Percentiles rank a stretch among this genome's conserved stretches.
These are phyloP conservation scores for Geotrichum australiense DNA, from an alignment of 1,139 yeast species.

Conservation along the genomic window DNA sequence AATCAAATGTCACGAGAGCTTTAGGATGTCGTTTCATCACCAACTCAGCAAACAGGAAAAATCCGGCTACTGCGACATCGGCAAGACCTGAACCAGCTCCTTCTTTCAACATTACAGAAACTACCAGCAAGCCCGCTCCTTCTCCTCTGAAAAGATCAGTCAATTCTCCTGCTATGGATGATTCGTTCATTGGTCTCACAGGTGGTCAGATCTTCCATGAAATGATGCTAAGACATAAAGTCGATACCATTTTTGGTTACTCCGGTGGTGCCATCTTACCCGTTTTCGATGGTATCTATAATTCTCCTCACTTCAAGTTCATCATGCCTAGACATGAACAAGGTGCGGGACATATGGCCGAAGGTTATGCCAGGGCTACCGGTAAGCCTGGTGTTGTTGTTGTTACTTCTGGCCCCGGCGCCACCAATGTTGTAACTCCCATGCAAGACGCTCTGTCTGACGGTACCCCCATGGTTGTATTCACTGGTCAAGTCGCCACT, in stretches of 20 bases:
- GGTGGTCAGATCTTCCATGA: conserved; percentile 98
- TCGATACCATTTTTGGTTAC: conserved; percentile 89
- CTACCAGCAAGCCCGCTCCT: conserved; percentile 9
- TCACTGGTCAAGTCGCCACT: conserved; percentile 96
- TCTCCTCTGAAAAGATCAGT: conserved; percentile 11
- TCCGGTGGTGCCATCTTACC: conserved; percentile 99
- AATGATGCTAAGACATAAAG: conserved; percentile 95
- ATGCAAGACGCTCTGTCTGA: conserved; percentile 97
- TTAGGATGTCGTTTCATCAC: conserved; percentile 12
- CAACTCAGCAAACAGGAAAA: conserved; percentile 13
- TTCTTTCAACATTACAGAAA: conserved; percentile 35
- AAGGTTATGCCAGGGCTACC: conserved; percentile 91
- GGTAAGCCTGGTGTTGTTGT: conserved; percentile 98
- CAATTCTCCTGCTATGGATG: conserved; percentile 24
- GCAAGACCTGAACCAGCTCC: conserved; percentile 48
- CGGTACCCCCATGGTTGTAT: conserved; percentile 96
- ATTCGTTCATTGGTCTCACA: conserved; percentile 71
- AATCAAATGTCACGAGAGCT: background rate
- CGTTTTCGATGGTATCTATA: conserved; percentile 93
- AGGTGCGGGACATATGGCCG: conserved; percentile 99
- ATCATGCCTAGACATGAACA: conserved; percentile 96
- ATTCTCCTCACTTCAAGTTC: conserved; percentile 81
- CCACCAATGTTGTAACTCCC: conserved; percentile 94
- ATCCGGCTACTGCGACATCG: conserved; percentile 17
- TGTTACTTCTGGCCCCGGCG: conserved; percentile 98